Evolutionary conservation across 805 yeast species (phyloP), one percentile per base, ranked within the genome.

Genomic region (Wickerhamomyces sydowiorum): DNA sequence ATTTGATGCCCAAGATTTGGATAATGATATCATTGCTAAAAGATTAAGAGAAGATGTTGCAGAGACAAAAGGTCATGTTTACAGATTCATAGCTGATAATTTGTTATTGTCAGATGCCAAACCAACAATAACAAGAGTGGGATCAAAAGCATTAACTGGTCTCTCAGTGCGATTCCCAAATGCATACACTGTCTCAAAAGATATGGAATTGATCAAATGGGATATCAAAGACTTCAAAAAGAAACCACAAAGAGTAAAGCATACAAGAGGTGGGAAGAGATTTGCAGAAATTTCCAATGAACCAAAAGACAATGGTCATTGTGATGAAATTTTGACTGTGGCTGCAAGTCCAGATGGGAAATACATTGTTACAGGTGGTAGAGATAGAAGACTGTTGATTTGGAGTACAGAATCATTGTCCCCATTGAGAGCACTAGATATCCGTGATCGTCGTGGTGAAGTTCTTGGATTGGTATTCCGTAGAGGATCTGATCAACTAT

Each of bases 1-100:
- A 39, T 90, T 87, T 54, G 96, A 89, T 67, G 98, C 99, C 9
- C 78, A 80, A 51, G 97, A 93, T 52, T 64, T 91, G 51, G 99
- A 91, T 63, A 76, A 82, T 44, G 98, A 93, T 54, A 82, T 86
- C 51, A 73, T 93, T 38, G 77, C 89, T 5, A 72, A 85, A 27
- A 74, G 99, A 54, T 72, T 93, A 52, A 85, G 80, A 56, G 78
- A 78, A 50, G 98, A 93, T 59, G 96, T 87, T 36, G 95, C 96
- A 1, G 96, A 89, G 61, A 79, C 79, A 43, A 83, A 83, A 57
- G 98, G 99, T 28, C 78, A 78, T 50, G 76, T 90, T 14, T 91
- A 84, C 63, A 78, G 84, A 56, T 78, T 72, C 52, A 62, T 80
- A 45, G 86, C 78, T 3, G 79, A 73, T 41, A 65, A 68, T 38